phyloP scores from a whole-genome alignment of 106 monocot species.

The Vanilla planifolia region DNA sequence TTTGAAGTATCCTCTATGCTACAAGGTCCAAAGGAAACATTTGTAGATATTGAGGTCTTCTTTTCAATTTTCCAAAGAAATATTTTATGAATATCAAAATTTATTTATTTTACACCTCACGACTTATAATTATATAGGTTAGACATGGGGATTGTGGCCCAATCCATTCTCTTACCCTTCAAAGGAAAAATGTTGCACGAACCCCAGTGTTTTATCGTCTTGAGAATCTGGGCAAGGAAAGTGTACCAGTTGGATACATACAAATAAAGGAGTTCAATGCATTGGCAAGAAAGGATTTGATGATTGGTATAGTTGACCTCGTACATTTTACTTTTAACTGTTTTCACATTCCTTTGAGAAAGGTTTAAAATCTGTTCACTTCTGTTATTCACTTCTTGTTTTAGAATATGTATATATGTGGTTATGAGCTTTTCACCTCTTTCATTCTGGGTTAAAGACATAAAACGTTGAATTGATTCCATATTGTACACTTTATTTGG shows the following conservation, averaged over 20 bases:
- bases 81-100: background rate
- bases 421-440: too few relatives aligned
- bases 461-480: too few relatives aligned
- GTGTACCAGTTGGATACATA: slow-evolving; percentile 69
- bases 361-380: too few relatives aligned
- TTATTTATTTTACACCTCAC: background rate
- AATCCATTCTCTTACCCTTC: slow-evolving; percentile 39
- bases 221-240: slow-evolving; percentile 69
- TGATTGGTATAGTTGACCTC: slow-evolving; percentile 50
- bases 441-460: too few relatives aligned
- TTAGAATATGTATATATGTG: too few relatives aligned
- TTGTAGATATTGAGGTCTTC: slow-evolving; percentile 80
- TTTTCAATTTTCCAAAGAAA: background rate
- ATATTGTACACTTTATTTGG: too few relatives aligned
- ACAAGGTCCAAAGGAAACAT: slow-evolving; percentile 88
- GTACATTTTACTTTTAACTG: background rate
- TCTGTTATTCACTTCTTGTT: too few relatives aligned
- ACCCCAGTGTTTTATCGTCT: slow-evolving; percentile 88
- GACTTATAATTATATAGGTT: slow-evolving; percentile 34
- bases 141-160: slow-evolving; percentile 77
- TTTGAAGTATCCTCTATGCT: slow-evolving; percentile 90
- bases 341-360: background rate
- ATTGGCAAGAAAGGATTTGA: slow-evolving; percentile 84
- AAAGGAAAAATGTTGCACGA: slow-evolving; percentile 78
- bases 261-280: slow-evolving; percentile 97